These are phyloP conservation scores for Colletotrichum ledebouriae DNA, from an alignment of 2,329 filamentous ascomycete species.

Conservation along the genomic window DNA sequence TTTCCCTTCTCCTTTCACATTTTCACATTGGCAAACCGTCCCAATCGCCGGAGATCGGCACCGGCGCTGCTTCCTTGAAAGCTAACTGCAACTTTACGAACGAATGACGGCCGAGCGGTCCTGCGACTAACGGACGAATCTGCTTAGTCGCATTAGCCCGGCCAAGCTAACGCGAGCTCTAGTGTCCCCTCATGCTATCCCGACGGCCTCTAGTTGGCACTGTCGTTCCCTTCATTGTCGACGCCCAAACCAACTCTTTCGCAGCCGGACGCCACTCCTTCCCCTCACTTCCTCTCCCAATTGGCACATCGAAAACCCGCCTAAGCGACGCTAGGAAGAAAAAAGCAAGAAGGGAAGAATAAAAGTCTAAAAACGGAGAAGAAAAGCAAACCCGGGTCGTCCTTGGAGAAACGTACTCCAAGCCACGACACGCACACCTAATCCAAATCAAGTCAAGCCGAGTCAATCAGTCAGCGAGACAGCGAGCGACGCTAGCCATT, in stretches of 20 bases:
- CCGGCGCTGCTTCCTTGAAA: conserved; percentile 14
- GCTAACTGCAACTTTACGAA: conserved; percentile 20
- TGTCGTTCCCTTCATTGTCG: neutral
- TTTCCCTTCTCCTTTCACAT: neutral
- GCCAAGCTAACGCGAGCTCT: conserved; percentile 29
- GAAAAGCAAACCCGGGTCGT: conserved; percentile 17
- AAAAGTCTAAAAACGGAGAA: conserved; percentile 28
- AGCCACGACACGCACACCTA: conserved; percentile 19
- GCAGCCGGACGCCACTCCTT: conserved; percentile 7
- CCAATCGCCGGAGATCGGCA: conserved; percentile 31
- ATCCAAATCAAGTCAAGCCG: neutral
- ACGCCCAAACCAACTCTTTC: conserved; percentile 4
- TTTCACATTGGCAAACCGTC: conserved; percentile 12
- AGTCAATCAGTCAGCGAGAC: conserved; percentile 13
- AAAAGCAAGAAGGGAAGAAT: conserved; percentile 19
- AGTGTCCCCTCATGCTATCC: conserved; percentile 15
- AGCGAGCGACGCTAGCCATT: conserved; percentile 22
- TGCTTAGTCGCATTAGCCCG: conserved; percentile 30
- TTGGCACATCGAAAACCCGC: conserved; percentile 13
- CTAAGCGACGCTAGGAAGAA: conserved; percentile 27
- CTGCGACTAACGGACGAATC: conserved; percentile 34
- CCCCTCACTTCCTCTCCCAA: conserved; percentile 1
- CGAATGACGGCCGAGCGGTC: conserved; percentile 41
- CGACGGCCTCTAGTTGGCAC: neutral
- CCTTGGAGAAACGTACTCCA: conserved; percentile 25